These are phyloP conservation scores for Euphorbia celastroides DNA, from an alignment of 441 rosid species.

Conservation along the genomic window DNA sequence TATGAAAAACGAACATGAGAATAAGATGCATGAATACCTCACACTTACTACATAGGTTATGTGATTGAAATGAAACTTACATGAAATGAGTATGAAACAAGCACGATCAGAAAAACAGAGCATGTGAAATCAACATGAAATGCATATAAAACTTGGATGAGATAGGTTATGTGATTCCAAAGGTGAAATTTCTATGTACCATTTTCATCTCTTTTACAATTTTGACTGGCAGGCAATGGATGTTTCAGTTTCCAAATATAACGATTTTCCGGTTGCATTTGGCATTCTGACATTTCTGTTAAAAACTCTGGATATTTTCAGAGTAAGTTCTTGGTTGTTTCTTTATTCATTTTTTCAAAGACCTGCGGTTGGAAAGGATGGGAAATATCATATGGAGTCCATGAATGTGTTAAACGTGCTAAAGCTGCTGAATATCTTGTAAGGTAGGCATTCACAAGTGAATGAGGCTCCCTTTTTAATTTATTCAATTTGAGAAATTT, in stretches of 20 bases:
- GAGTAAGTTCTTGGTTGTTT: slow-evolving; percentile 5
- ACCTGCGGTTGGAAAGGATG: slow-evolving; percentile 90
- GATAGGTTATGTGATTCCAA: too few species aligned
- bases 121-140: too few species aligned
- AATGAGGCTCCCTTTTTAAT: not conserved
- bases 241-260: not conserved
- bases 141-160: too few species aligned
- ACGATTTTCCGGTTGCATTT: not conserved
- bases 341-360: slow-evolving; percentile 32
- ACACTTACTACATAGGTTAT: too few species aligned
- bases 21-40: too few species aligned
- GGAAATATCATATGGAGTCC: slow-evolving; percentile 91
- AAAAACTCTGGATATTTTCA: not conserved
- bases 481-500: slow-evolving; percentile 3
- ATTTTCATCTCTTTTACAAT: not conserved
- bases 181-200: slow-evolving; percentile 32
- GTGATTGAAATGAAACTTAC: too few species aligned
- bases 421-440: slow-evolving; percentile 86
- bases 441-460: slow-evolving; percentile 14
- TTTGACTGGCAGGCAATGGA: not conserved
- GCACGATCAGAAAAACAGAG: too few species aligned
- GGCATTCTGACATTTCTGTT: not conserved
- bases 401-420: slow-evolving; percentile 65
- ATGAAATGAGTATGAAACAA: too few species aligned
- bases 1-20: too few species aligned